phyloP scores from a whole-genome alignment of 2,329 filamentous ascomycete genomes.

The Xylariaceae sp. region DNA sequence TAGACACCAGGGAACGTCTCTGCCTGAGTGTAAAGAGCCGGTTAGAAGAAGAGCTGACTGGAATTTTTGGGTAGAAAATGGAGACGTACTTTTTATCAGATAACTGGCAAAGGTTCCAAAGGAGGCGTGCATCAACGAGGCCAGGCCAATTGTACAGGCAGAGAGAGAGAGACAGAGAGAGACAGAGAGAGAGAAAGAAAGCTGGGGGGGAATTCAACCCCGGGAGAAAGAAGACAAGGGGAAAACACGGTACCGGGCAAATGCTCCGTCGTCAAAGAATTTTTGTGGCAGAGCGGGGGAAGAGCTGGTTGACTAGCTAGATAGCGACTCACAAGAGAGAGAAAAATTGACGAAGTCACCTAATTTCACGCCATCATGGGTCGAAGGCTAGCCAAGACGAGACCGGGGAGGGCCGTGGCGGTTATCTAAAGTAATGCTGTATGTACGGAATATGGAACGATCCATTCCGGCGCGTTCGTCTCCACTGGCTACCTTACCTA shows the following conservation, averaged over 20 bases:
- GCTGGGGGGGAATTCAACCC: background rate
- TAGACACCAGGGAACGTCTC: conserved; percentile 1
- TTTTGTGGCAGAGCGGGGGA: conserved; percentile 11
- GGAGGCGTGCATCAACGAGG: conserved; percentile 7
- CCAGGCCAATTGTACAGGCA: conserved; percentile 11
- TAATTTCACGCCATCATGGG: conserved; percentile 5
- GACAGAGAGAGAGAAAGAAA: conserved; percentile 3
- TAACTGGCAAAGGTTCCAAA: conserved; percentile 2
- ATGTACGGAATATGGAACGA: conserved; percentile 12
- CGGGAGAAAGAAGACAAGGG: conserved; percentile 3
- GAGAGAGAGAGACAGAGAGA: conserved; percentile 8
- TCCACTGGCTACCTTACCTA: conserved; percentile 2
- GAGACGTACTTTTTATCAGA: conserved; percentile 2
- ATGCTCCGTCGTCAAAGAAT: conserved; percentile 15
- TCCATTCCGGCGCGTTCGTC: conserved; percentile 10
- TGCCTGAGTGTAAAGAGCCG: conserved; percentile 1
- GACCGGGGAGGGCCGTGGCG: background rate
- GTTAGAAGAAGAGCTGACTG: background rate
- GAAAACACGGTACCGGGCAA: conserved; percentile 9
- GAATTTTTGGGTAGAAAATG: conserved; percentile 12
- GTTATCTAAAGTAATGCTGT: background rate
- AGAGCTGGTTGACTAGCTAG: conserved; percentile 1
- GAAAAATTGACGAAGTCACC: conserved; percentile 1
- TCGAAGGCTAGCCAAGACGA: conserved; percentile 7
- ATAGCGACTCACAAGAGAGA: conserved; percentile 13